phyloP scores from a whole-genome alignment of 139 green algal genomes.

The Edaphochlamys debaryana region DNA sequence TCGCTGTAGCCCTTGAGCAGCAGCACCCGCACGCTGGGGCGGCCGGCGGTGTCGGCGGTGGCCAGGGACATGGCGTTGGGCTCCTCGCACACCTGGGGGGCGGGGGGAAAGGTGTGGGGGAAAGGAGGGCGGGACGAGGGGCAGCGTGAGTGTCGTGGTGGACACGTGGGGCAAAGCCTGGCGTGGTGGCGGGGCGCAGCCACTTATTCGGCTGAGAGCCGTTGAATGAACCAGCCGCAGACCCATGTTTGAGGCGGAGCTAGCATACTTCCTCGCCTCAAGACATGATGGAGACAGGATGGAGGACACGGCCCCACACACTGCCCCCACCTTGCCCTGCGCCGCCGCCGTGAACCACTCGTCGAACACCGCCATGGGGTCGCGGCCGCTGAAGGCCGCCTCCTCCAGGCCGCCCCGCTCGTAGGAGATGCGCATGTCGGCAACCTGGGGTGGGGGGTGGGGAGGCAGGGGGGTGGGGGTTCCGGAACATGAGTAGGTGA shows the following conservation, averaged over 20 bases:
- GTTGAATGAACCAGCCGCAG: too few relatives aligned
- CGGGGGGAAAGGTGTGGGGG: neutral
- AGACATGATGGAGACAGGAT: too few relatives aligned
- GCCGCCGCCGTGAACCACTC: slow-evolving; percentile 62
- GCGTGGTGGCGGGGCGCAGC: too few relatives aligned
- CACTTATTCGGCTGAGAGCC: too few relatives aligned
- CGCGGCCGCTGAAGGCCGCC: slow-evolving; percentile 40
- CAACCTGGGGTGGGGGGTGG: slow-evolving; percentile 39
- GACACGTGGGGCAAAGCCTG: too few relatives aligned
- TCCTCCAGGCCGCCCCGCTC: slow-evolving; percentile 58
- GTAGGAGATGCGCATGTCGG: slow-evolving; percentile 82
- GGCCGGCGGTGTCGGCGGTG: slow-evolving; percentile 48
- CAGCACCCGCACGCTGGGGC: slow-evolving; percentile 80
- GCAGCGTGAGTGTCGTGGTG: too few relatives aligned
- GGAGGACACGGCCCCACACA: too few relatives aligned
- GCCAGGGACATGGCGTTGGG: slow-evolving; percentile 87
- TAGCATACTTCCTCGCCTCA: too few relatives aligned
- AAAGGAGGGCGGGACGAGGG: too few relatives aligned
- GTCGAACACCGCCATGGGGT: slow-evolving; percentile 81
- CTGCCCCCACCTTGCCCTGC: slow-evolving; percentile 56
- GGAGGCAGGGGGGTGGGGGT: too few relatives aligned
- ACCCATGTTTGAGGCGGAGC: too few relatives aligned
- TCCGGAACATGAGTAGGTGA: too few relatives aligned
- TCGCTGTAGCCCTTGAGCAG: slow-evolving; percentile 86
- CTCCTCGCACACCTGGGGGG: slow-evolving; percentile 64